Evolutionary conservation across 2,329 filamentous ascomycete genomes (phyloP).

Genomic region (Exophiala phaeomuriformis): DNA sequence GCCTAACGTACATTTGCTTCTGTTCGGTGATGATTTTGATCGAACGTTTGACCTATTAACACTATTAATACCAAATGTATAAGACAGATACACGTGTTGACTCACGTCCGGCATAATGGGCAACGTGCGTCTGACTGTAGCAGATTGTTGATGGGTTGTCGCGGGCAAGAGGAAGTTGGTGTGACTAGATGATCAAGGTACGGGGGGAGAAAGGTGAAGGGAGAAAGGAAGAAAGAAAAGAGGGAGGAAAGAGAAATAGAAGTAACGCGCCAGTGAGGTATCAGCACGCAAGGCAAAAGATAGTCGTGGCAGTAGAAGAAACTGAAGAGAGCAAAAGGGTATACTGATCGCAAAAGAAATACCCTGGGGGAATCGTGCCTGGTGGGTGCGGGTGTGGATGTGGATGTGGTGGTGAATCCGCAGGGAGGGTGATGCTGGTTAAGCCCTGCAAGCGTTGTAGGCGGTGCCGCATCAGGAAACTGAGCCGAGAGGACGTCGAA

Average conservation of each 20-base stretch:
- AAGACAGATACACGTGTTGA: not conserved
- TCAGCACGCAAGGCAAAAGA: not conserved
- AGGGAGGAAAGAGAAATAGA: not conserved
- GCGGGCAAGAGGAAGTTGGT: not conserved
- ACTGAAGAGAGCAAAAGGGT: not conserved
- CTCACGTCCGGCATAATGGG: conserved; percentile 24
- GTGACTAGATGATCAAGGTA: not conserved
- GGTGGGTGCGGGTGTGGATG: not conserved
- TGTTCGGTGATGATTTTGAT: conserved; percentile 93
- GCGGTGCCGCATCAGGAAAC: conserved; percentile 9
- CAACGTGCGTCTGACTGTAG: not conserved
- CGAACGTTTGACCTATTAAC: conserved; percentile 63
- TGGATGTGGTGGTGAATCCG: not conserved
- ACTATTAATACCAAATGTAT: not conserved
- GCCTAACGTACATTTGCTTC: conserved; percentile 65
- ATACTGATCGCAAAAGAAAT: not conserved
- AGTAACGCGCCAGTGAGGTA: not conserved
- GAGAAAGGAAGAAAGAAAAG: not conserved
- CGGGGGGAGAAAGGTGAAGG: not conserved
- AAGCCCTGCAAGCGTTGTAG: not conserved
- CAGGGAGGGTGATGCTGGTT: not conserved
- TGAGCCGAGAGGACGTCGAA: conserved; percentile 2
- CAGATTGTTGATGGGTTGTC: not conserved
- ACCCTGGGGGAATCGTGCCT: not conserved
- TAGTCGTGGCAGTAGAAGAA: not conserved